Conservation (phyloP, 2,329 filamentous ascomycete genomes). For the Pyrenochaeta sp. region DNA sequence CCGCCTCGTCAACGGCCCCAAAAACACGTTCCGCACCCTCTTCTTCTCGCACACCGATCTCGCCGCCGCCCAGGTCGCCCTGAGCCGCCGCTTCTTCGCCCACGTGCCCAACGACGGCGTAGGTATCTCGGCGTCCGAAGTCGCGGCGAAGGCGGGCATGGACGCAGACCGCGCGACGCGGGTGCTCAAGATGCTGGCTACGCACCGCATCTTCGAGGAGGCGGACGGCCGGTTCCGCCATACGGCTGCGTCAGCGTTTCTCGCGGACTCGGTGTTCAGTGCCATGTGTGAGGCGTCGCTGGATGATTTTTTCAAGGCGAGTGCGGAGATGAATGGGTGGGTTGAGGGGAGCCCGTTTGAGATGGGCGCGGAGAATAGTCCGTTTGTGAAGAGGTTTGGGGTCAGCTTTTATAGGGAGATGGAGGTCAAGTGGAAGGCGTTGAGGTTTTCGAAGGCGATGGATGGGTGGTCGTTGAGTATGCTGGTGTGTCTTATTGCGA, state of each 20-base stretch:
- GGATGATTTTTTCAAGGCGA: conserved; percentile 9
- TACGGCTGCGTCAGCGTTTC: conserved; percentile 2
- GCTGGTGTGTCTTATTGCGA: too few species aligned
- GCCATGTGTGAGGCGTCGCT: conserved; percentile 3
- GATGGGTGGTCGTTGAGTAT: conserved; percentile 4
- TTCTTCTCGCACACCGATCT: conserved; percentile 10
- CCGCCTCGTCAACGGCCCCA: conserved; percentile 13
- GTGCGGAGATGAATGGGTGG: conserved; percentile 1
- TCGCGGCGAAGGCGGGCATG: conserved; percentile 25
- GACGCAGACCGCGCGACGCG: conserved; percentile 26
- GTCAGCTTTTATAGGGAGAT: conserved; percentile 2
- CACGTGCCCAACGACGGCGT: conserved; percentile 9
- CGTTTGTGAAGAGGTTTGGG: conserved; percentile 5
- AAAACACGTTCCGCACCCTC: conserved; percentile 5
- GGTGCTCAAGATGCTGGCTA: conserved; percentile 29
- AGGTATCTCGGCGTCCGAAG: neutral
- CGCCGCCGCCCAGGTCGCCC: conserved; percentile 15
- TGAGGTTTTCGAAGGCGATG: conserved; percentile 9
- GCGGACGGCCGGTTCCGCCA: conserved; percentile 14
- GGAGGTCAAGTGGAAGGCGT: neutral
- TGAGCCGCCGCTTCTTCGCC: conserved; percentile 10
- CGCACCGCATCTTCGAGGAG: conserved; percentile 31
- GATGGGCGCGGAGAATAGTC: conserved; percentile 1
- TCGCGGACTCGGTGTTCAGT: conserved; percentile 1
- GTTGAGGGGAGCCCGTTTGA: conserved; percentile 4